Evolutionary conservation across 805 yeast genomes (phyloP).

Genomic region (Cyberlindnera xylosilytica): DNA sequence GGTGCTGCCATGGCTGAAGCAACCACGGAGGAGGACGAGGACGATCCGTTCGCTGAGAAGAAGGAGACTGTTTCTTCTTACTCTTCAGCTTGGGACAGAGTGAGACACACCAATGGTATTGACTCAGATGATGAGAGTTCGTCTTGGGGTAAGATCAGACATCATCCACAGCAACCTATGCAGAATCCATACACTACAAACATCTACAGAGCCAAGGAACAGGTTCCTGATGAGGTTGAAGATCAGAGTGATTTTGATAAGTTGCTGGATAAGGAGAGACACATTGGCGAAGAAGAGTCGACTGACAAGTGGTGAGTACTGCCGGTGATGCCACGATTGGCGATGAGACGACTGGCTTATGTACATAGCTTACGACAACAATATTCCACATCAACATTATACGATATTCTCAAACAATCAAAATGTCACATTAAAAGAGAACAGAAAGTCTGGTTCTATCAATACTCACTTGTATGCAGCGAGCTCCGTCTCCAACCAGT

Average conservation of each 20-base stretch:
- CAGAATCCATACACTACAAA: constrained; percentile 17
- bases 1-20: not conserved
- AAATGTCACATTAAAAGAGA: no score
- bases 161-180: constrained; percentile 1
- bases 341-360: no score
- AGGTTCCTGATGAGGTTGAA: not conserved
- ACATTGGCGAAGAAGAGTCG: constrained; percentile 13
- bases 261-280: constrained; percentile 26
- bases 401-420: no score
- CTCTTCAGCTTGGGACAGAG: constrained; percentile 36
- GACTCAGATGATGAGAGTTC: not conserved
- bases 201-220: constrained; percentile 7
- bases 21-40: constrained; percentile 5
- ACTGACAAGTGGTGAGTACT: constrained; percentile 18
- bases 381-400: no score
- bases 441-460: no score
- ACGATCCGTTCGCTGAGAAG: constrained; percentile 26
- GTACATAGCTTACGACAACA: no score
- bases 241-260: constrained; percentile 24
- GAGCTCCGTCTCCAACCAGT: constrained; percentile 29
- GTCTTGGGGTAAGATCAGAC: constrained; percentile 31
- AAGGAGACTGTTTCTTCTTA: constrained; percentile 4
- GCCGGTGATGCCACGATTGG: no score
- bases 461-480: not conserved
- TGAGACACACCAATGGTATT: constrained; percentile 30